A percentile compares a stretch with the other conserved stretches of the same genome.
Conservation (phyloP, 805 yeast species). For the Phaffomyces antillensis region DNA sequence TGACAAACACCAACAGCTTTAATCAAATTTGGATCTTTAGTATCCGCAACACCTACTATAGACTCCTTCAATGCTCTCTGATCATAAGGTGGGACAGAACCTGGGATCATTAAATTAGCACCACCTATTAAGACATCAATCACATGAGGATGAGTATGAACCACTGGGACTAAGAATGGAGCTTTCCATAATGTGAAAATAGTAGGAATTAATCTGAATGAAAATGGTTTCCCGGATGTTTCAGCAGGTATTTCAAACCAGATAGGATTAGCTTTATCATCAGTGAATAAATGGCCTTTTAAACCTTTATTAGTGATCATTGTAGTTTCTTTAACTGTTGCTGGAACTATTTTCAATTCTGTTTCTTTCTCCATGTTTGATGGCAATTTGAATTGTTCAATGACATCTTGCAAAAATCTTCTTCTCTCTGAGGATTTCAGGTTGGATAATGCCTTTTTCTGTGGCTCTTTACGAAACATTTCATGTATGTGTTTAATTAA, state of each 20-base stretch:
- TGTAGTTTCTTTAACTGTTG: slow-evolving; percentile 48
- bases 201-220: slow-evolving; percentile 50
- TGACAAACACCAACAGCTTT: slow-evolving; percentile 66
- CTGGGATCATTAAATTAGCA: slow-evolving; percentile 77
- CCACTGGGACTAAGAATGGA: slow-evolving; percentile 58
- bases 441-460: slow-evolving; percentile 68
- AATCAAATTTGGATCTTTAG: slow-evolving; percentile 51
- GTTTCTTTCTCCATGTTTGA: slow-evolving; percentile 22
- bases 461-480: slow-evolving; percentile 37
- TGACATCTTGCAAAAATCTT: slow-evolving; percentile 37
- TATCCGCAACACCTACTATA: slow-evolving; percentile 66
- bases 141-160: slow-evolving; percentile 69
- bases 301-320: slow-evolving; percentile 45
- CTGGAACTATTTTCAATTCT: slow-evolving; percentile 18
- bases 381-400: slow-evolving; percentile 34
- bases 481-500: slow-evolving; percentile 24
- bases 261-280: slow-evolving; percentile 56
- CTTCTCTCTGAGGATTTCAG: slow-evolving; percentile 78
- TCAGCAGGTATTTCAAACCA: slow-evolving; percentile 63
- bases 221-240: not conserved
- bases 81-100: slow-evolving; percentile 55
- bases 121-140: slow-evolving; percentile 66
- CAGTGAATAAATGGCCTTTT: slow-evolving; percentile 61
- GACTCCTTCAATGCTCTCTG: slow-evolving; percentile 38
- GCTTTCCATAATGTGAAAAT: slow-evolving; percentile 64